Conservation (phyloP, 2,329 filamentous ascomycete genomes). For the Sporothrix globosa region DNA sequence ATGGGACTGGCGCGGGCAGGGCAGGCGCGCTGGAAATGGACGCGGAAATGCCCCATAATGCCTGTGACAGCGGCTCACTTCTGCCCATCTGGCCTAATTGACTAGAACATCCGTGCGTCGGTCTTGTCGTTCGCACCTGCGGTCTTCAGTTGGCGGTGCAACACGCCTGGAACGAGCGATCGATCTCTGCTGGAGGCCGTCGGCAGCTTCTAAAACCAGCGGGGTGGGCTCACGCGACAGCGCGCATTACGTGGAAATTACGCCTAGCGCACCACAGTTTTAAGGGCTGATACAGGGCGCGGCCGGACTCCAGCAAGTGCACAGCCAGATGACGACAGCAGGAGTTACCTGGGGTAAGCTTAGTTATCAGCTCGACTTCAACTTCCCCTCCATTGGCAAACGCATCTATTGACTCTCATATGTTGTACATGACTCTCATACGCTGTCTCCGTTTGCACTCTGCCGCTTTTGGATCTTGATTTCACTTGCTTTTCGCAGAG, state of each 20-base stretch:
- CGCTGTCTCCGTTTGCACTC: background rate
- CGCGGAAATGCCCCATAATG: background rate
- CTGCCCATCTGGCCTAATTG: slow-evolving; percentile 16
- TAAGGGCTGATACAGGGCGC: background rate
- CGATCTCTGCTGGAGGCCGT: slow-evolving; percentile 18
- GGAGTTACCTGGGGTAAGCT: slow-evolving; percentile 20
- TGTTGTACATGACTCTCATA: background rate
- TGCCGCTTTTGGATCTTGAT: background rate
- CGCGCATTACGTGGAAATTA: background rate
- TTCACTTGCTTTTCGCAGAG: background rate
- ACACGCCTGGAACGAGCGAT: slow-evolving; percentile 20
- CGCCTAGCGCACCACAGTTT: background rate
- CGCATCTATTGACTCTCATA: background rate
- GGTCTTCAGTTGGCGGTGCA: slow-evolving; percentile 32
- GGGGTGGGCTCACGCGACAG: slow-evolving; percentile 10
- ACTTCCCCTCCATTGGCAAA: slow-evolving; percentile 22
- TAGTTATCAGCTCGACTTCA: slow-evolving; percentile 18
- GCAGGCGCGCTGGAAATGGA: background rate
- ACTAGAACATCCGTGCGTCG: background rate
- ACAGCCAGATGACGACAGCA: slow-evolving; percentile 28
- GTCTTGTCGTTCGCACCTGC: background rate
- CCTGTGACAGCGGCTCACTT: slow-evolving; percentile 8
- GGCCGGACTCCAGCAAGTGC: background rate
- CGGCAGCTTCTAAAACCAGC: slow-evolving; percentile 5
- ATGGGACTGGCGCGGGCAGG: background rate